These are phyloP conservation scores for Naumovozyma baii DNA, from an alignment of 805 yeast genomes.

Conservation along the genomic window DNA sequence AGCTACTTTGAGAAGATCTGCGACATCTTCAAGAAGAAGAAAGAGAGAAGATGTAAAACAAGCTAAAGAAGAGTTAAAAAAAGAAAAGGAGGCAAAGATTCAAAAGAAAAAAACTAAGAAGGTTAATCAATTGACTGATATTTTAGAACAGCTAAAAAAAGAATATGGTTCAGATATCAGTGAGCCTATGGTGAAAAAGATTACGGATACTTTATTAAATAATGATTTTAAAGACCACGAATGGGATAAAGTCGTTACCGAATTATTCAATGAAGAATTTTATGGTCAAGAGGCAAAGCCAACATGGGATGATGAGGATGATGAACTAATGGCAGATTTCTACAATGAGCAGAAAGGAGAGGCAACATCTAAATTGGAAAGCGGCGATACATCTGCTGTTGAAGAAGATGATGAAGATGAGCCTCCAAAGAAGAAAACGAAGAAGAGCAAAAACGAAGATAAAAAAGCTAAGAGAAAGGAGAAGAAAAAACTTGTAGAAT, in stretches of 20 bases:
- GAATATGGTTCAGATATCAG: conserved; percentile 41
- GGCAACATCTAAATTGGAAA: conserved; percentile 33
- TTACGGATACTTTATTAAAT: conserved; percentile 67
- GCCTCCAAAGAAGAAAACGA: conserved; percentile 35
- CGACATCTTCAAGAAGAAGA: conserved; percentile 64
- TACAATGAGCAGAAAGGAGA: conserved; percentile 30
- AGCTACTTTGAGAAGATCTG: conserved; percentile 80
- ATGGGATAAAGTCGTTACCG: conserved; percentile 83
- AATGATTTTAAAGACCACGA: conserved; percentile 85
- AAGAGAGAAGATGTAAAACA: conserved; percentile 66
- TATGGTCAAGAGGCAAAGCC: conserved; percentile 56
- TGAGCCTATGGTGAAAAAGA: conserved; percentile 49
- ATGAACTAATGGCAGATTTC: conserved; percentile 39
- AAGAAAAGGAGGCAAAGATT: conserved; percentile 48
- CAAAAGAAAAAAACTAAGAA: conserved; percentile 67
- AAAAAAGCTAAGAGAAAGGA: conserved; percentile 52
- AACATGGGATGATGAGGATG: conserved; percentile 56
- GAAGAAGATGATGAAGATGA: conserved; percentile 31
- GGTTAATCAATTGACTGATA: conserved; percentile 66
- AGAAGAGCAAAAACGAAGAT: conserved; percentile 39
- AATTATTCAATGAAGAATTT: conserved; percentile 76
- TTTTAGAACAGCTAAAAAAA: conserved; percentile 36
- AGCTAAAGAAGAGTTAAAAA: conserved; percentile 40
- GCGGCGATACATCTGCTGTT: conserved; percentile 25
- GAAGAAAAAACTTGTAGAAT: conserved; percentile 48